A percentile compares a stretch with the other conserved stretches of the same genome.
Conservation (phyloP, 2,329 filamentous ascomycete genomes). For the Talaromyces sp. region DNA sequence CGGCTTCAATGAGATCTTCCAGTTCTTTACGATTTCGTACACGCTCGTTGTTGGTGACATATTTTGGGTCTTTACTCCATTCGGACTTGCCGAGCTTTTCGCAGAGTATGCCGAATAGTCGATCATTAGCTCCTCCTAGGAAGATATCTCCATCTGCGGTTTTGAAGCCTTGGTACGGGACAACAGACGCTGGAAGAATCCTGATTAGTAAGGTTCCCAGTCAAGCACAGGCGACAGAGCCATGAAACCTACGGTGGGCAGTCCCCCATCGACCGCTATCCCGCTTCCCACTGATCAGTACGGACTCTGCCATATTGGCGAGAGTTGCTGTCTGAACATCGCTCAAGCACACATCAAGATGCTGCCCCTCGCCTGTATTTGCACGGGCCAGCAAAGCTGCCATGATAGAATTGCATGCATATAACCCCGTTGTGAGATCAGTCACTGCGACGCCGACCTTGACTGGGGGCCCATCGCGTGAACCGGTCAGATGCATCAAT, state of each 20-base stretch:
- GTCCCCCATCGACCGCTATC: constrained; percentile 94
- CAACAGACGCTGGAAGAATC: constrained; percentile 69
- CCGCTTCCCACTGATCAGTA: constrained; percentile 78
- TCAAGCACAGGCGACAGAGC: neutral
- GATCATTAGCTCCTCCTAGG: constrained; percentile 62
- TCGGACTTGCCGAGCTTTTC: constrained; percentile 56
- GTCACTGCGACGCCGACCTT: constrained; percentile 99
- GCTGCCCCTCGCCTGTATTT: constrained; percentile 76
- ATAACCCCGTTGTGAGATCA: constrained; percentile 89
- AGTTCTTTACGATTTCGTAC: constrained; percentile 68
- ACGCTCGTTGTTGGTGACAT: constrained; percentile 58
- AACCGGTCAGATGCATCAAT: constrained; percentile 96
- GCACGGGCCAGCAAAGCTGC: constrained; percentile 74
- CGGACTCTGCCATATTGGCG: constrained; percentile 89
- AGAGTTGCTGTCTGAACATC: constrained; percentile 96
- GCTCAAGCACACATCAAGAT: constrained; percentile 85
- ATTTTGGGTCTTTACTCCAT: constrained; percentile 56
- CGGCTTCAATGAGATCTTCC: constrained; percentile 72
- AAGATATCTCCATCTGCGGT: constrained; percentile 62
- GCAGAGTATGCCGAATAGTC: constrained; percentile 59
- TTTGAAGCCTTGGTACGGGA: constrained; percentile 83
- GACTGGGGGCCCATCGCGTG: constrained; percentile 81
- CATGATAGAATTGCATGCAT: constrained; percentile 94
- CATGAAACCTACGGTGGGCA: constrained; percentile 67
- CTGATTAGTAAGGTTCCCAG: neutral